Conservation (phyloP, 2,329 filamentous ascomycete genomes). For the Aspergillus caelatus region DNA sequence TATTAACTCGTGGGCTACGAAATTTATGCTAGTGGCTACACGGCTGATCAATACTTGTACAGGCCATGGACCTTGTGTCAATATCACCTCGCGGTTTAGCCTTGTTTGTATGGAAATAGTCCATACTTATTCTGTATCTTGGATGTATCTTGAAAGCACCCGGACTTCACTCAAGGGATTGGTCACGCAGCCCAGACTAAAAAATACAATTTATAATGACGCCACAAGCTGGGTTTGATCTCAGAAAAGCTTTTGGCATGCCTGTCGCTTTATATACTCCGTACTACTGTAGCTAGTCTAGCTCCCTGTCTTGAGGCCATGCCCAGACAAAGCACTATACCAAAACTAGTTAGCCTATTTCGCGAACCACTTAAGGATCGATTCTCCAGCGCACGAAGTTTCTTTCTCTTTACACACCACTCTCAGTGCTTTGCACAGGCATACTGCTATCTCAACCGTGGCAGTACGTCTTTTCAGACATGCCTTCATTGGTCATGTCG, state of each 20-base stretch:
- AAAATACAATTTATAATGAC: neutral
- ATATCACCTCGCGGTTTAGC: neutral
- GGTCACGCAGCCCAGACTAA: neutral
- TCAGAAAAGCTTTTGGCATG: neutral
- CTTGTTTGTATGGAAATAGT: neutral
- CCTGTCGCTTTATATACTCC: neutral
- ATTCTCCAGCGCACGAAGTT: slow-evolving; percentile 17
- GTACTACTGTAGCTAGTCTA: neutral
- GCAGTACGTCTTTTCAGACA: slow-evolving; percentile 34
- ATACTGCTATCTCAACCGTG: slow-evolving; percentile 33
- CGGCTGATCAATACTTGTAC: neutral
- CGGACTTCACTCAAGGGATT: neutral
- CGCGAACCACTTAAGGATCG: slow-evolving; percentile 23
- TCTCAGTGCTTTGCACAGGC: slow-evolving; percentile 45
- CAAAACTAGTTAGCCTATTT: slow-evolving; percentile 23
- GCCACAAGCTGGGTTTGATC: neutral
- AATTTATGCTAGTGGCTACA: neutral
- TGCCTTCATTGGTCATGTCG: slow-evolving; percentile 44
- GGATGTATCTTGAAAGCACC: neutral
- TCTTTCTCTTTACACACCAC: slow-evolving; percentile 38
- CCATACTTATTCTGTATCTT: neutral
- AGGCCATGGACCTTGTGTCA: neutral
- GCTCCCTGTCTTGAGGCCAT: neutral
- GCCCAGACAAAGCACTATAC: slow-evolving; percentile 14
- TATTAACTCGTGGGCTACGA: neutral